Base-by-base conservation (phyloP, 2,329 filamentous ascomycete genomes). In the Chrysoporthe cubensis region DNA sequence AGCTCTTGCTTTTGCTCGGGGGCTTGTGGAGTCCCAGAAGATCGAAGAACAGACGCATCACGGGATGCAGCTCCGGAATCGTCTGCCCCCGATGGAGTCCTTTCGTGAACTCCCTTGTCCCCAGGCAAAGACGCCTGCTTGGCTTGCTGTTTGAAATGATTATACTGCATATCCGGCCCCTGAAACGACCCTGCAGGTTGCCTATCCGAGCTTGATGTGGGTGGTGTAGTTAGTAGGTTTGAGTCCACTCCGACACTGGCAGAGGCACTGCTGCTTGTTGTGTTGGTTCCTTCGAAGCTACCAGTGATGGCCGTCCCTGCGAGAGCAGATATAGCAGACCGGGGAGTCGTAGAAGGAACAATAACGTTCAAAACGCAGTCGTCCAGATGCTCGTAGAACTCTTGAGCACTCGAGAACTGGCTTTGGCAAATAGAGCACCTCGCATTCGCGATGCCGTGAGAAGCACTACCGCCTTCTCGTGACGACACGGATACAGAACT, bases 321-420 rank as follows among this genome's bases (percentile, higher is more conserved):
- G 44, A 67, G 64, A 1, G 63, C 64, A 54, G 72, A 72, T 8
- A 73, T 73, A 1, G 70, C 69, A 6, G 73, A 72, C 66, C 79
- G 80, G 0, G 79, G 78, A 16, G 68, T 63, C 3, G 77, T 78
- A 8, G 79, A 76, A 6, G 85, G 84, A 16, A 87, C 84, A 64
- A 88, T 87, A 18, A 87, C 85, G 62, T 85, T 85, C 56, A 88
- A 79, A 44, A 88, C 86, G 65, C 86, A 88, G 72, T 88, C 86
- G 71, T 91, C 95, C 72, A 97, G 83, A 83, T 98, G 95, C 81
- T 98, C 95, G 78, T 98, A 97, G 81, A 97, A 97, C 76, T 97
- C 95, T 79, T 98, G 95, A 2, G 95, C 93, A 69, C 91, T 95
- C 72, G 86, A 85, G 77, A 97, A 98, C 16, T 82, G 81, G 8